Base-by-base conservation (phyloP, 768 basidiomycete species). In the Tylopilus subfusipes region DNA sequence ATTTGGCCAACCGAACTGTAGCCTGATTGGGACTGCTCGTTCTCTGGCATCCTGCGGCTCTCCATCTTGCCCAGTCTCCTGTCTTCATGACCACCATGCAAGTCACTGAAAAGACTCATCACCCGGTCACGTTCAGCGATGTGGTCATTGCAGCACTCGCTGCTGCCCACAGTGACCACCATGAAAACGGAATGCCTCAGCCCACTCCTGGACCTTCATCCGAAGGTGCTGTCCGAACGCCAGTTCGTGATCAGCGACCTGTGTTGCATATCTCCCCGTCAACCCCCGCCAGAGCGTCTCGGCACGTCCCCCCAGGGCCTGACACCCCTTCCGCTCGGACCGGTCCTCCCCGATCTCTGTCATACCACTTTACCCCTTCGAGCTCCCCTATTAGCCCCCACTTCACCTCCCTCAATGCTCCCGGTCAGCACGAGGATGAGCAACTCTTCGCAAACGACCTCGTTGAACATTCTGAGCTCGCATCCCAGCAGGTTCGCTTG, bases 291-390 rank as follows among this genome's bases (percentile, higher is more conserved):
- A 59, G 50, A 14, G 27, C 43, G 13, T 42, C 25, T 38, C 56
- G 58, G 49, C 50, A 58, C 34, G 19, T 50, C 5, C 12, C 51
- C 16, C 36, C 59, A 21, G 42, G 59, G 2, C 68, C 58, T 31
- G 59, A 68, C 46, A 83, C 85, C 0, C 88, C 88, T 24, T 81
- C 85, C 7, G 73, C 74, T 46, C 76, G 88, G 48, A 89, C 87
- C 5, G 88, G 88, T 13, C 86, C 87, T 30, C 88, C 88, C 5
- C 78, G 88, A 38, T 86, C 88, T 0, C 73, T 89, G 25, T 86
- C 86, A 3, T 86, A 82, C 64, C 78, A 79, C 27, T 84, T 85
- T 61, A 77, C 82, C 9, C 70, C 78, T 30, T 74, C 82, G 2
- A 70, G 66, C 19, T 78, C 83, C 1, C 68, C 70, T 9, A 36